Conservation (phyloP, 1,284 basidiomycete genomes). For the Leccinum pachyderme region DNA sequence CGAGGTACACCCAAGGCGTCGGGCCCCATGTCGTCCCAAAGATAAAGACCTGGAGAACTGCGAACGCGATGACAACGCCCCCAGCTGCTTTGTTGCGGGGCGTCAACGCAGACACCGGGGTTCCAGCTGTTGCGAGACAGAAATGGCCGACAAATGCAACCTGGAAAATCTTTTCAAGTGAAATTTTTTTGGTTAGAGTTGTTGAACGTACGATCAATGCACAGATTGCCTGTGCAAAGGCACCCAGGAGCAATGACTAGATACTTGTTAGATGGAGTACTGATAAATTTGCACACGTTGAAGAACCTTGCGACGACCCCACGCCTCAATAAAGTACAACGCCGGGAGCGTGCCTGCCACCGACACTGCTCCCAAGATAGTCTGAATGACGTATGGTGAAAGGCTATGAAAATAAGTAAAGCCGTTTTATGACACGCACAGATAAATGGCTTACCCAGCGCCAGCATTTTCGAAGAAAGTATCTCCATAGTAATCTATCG, state of each 20-base stretch:
- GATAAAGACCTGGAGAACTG: conserved; percentile 56
- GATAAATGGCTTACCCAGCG: conserved; percentile 43
- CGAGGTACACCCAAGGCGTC: conserved; percentile 60
- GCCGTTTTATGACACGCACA: background rate
- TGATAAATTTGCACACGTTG: background rate
- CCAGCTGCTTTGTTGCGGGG: conserved; percentile 46
- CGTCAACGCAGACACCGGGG: conserved; percentile 41
- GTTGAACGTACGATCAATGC: conserved; percentile 51
- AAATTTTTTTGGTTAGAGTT: background rate
- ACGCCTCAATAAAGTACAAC: conserved; percentile 61
- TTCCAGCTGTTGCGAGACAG: conserved; percentile 47
- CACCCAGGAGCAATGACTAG: conserved; percentile 66
- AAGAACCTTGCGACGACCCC: conserved; percentile 59
- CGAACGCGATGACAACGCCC: conserved; percentile 56
- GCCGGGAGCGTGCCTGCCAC: conserved; percentile 66
- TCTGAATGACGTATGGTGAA: conserved; percentile 70
- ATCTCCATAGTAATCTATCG: conserved; percentile 73
- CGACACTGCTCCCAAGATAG: conserved; percentile 68
- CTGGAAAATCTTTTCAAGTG: conserved; percentile 27
- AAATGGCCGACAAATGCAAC: conserved; percentile 74
- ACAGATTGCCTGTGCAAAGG: conserved; percentile 60
- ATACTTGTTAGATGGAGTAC: background rate
- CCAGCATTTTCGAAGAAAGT: conserved; percentile 80
- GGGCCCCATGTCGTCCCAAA: conserved; percentile 59
- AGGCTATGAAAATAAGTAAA: conserved; percentile 38